These are phyloP conservation scores for Pichia thaimueangensis DNA, from an alignment of 805 yeast genomes.

Conservation along the genomic window DNA sequence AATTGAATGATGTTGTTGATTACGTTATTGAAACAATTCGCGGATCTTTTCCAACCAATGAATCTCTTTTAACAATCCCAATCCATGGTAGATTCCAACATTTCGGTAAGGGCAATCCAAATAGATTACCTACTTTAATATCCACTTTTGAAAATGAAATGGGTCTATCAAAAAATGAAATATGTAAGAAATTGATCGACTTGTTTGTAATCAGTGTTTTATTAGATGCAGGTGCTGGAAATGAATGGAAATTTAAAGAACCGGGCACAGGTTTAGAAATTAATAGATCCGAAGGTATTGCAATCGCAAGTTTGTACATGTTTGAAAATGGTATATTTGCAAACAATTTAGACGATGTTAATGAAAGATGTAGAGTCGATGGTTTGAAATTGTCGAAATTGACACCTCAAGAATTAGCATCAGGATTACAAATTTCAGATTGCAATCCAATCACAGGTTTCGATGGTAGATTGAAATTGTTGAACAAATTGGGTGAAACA, in stretches of 20 bases:
- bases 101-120: slow-evolving; percentile 44
- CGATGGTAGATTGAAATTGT: slow-evolving; percentile 44
- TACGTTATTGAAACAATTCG: slow-evolving; percentile 40
- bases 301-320: slow-evolving; percentile 53
- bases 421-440: slow-evolving; percentile 43
- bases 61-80: slow-evolving; percentile 40
- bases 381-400: slow-evolving; percentile 35
- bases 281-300: slow-evolving; percentile 56
- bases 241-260: slow-evolving; percentile 46
- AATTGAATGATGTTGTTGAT: slow-evolving; percentile 37
- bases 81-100: slow-evolving; percentile 69
- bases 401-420: slow-evolving; percentile 30
- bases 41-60: slow-evolving; percentile 39
- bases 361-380: slow-evolving; percentile 37
- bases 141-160: slow-evolving; percentile 27
- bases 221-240: slow-evolving; percentile 66
- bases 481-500: slow-evolving; percentile 44
- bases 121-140: slow-evolving; percentile 40
- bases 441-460: slow-evolving; percentile 46
- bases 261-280: slow-evolving; percentile 24
- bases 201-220: slow-evolving; percentile 54
- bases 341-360: slow-evolving; percentile 16
- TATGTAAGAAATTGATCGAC: slow-evolving; percentile 49
- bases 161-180: slow-evolving; percentile 31
- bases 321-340: slow-evolving; percentile 42